These are phyloP conservation scores for Phytopythium vexans DNA, from an alignment of 352 stramenopile species.

Conservation along the genomic window DNA sequence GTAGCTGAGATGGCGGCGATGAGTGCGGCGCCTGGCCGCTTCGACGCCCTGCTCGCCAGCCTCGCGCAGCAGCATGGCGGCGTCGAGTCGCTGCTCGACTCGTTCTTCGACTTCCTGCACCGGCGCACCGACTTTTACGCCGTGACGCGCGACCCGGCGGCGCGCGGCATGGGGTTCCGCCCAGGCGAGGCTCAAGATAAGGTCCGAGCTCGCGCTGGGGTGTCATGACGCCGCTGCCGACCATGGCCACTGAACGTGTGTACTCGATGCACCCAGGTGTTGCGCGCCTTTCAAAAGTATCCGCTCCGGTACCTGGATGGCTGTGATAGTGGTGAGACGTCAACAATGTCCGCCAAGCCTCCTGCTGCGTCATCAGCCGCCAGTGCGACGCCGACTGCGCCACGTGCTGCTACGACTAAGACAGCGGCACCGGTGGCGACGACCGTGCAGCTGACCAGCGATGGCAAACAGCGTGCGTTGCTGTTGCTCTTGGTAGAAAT, in stretches of 20 bases:
- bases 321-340: not conserved
- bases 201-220: constrained; percentile 6
- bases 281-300: constrained; percentile 65
- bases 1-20: constrained; percentile 14
- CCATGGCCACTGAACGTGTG: not conserved
- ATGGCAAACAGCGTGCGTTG: constrained; percentile 68
- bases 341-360: no score
- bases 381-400: not conserved
- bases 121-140: constrained; percentile 98
- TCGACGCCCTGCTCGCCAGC: constrained; percentile 89
- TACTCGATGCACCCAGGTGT: constrained; percentile 21
- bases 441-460: constrained; percentile 33
- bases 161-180: constrained; percentile 57
- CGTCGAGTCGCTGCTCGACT: constrained; percentile 96
- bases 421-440: not conserved
- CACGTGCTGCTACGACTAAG: not conserved
- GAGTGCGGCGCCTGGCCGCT: constrained; percentile 28
- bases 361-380: not conserved
- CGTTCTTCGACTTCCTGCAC: constrained; percentile 96
- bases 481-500: not conserved
- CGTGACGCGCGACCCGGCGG: constrained; percentile 44
- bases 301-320: constrained; percentile 54
- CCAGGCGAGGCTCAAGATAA: constrained; percentile 61
- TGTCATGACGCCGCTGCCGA: not conserved
- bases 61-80: constrained; percentile 93